These are phyloP conservation scores for Mucor mucedo DNA, from an alignment of 371 early-diverging fungal genomes.

Conservation along the genomic window DNA sequence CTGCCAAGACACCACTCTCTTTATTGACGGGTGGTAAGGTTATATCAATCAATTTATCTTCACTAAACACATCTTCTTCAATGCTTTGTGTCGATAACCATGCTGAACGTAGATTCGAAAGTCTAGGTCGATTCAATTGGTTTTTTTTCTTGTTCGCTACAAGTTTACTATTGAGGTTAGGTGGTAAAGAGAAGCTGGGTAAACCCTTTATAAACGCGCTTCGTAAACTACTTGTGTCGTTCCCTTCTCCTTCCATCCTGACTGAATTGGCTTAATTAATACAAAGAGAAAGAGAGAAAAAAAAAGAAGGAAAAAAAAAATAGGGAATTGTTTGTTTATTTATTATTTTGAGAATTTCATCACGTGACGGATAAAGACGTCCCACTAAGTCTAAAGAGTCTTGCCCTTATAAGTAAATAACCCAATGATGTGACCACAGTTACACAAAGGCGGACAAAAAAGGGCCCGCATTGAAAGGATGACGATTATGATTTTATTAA, in stretches of 20 bases:
- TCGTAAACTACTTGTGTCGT: background rate
- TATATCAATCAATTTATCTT: slow-evolving; percentile 20
- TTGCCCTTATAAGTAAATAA: no score
- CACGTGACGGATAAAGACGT: background rate
- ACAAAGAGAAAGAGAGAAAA: background rate
- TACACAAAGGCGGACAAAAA: no score
- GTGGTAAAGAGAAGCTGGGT: slow-evolving; percentile 16
- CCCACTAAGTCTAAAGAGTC: no score
- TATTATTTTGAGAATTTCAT: no score
- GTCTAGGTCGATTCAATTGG: slow-evolving; percentile 21
- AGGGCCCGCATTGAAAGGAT: no score
- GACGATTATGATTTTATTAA: no score
- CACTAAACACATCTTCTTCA: slow-evolving; percentile 10
- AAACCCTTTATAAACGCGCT: slow-evolving; percentile 16
- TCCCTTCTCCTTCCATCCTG: slow-evolving; percentile 7
- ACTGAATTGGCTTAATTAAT: background rate
- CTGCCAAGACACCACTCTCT: no score
- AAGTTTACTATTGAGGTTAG: slow-evolving; percentile 15
- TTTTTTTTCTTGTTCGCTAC: slow-evolving; percentile 3
- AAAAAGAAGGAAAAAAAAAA: background rate
- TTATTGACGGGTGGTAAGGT: background rate
- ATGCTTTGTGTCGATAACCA: slow-evolving; percentile 31
- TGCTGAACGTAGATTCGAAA: slow-evolving; percentile 34
- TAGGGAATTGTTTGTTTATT: background rate
- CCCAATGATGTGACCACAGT: no score